Base-by-base conservation (phyloP, 148 eudicot genomes). In the Camellia lanceoleosa region DNA sequence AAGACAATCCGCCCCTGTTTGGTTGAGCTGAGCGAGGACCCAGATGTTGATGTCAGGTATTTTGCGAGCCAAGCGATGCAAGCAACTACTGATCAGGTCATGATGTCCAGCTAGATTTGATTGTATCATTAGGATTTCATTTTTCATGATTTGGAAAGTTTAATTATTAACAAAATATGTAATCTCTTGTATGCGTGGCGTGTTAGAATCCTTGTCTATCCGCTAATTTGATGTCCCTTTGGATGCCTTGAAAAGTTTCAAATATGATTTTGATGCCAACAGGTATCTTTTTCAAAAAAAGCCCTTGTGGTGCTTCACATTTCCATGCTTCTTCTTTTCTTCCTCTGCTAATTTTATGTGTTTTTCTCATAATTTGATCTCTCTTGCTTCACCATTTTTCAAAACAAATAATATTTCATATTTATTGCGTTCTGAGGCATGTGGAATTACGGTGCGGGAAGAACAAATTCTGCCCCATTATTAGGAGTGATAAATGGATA, bases 11-110 rank as follows among this genome's bases (percentile, higher is more conserved):
- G 94, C 1, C 93, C 98, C 0, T 79, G 89, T 85, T 89, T 95
- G 78, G 92, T 85, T 5, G 96, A 93, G 89, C 87, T 95, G 69
- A 85, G 86, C 1, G 98, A 95, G 72, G 98, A 95, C 81, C 96
- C 98, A 51, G 98, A 95, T 74, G 95, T 95, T 10, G 97, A 95
- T 88, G 98, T 93, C 20, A 91, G 98, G 47, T 90, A 78, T 82
- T 95, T 89, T 56, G 97, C 98, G 75, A 91, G 87, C 78, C 90
- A 93, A 86, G 97, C 96, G 11, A 89, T 95, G 52, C 94, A 91
- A 74, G 88, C 94, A 20, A 93, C 89, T 41, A 93, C 89, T 23
- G 98, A 95, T 82, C 82, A 93, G 66, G 90, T 83, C 73, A 94
- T 94, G 95, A 90, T 94, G 95, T 87, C 96, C 46, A 90, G 91